Conservation (phyloP, 805 yeast species). For the Teunomyces atbi region DNA sequence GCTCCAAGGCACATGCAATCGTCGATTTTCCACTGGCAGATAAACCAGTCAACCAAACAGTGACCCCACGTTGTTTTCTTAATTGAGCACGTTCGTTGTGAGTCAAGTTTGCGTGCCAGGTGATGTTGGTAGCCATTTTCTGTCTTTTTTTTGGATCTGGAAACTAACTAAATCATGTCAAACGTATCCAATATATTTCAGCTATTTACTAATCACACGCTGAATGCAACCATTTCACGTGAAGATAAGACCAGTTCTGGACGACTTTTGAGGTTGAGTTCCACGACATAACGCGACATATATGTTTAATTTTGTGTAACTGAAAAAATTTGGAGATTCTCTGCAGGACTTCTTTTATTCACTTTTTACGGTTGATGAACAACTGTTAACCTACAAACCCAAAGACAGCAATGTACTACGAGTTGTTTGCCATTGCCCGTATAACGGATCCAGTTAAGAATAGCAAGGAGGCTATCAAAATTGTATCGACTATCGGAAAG, state of each 20-base stretch:
- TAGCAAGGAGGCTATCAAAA: constrained; percentile 41
- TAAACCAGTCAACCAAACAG: constrained; percentile 93
- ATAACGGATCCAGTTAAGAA: constrained; percentile 54
- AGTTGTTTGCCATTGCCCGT: constrained; percentile 86
- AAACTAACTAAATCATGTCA: not conserved
- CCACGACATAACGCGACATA: not conserved
- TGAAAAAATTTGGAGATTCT: not conserved
- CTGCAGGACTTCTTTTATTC: not conserved
- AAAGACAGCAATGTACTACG: constrained; percentile 69
- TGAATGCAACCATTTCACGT: constrained; percentile 3
- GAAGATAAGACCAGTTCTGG: constrained; percentile 1
- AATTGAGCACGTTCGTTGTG: constrained; percentile 73
- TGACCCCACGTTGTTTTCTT: constrained; percentile 80
- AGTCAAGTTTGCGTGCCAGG: constrained; percentile 92
- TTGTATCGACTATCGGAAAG: constrained; percentile 71
- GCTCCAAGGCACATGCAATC: constrained; percentile 92
- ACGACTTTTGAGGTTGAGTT: not conserved
- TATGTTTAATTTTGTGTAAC: not conserved
- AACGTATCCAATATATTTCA: not conserved
- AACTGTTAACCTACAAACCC: not conserved
- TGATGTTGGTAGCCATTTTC: constrained; percentile 88
- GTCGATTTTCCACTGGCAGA: constrained; percentile 96
- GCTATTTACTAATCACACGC: constrained; percentile 1
- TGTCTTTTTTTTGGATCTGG: not conserved
- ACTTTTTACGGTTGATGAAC: not conserved